Conservation (phyloP, 495 filamentous ascomycete genomes). For the Lasiosphaeria hispida region DNA sequence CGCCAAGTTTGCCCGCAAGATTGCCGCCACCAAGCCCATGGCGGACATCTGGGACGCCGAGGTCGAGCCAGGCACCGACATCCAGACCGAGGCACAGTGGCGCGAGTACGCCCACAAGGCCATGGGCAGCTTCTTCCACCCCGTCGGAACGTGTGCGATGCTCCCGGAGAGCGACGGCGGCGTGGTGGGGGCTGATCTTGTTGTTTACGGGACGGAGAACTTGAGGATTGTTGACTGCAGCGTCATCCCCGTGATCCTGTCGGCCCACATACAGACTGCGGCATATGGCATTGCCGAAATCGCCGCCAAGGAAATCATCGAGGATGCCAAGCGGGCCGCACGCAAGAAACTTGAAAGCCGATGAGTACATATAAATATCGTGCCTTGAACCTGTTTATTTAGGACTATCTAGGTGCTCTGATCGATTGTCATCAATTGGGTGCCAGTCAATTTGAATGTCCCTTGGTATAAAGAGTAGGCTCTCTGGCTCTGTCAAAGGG, state of each 20-base stretch:
- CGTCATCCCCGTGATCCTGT: constrained; percentile 29
- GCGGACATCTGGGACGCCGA: constrained; percentile 22
- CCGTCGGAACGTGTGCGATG: constrained; percentile 49
- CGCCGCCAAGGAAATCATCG: constrained; percentile 45
- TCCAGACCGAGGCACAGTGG: constrained; percentile 24
- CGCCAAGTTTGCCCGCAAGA: constrained; percentile 21
- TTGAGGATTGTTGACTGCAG: constrained; percentile 37
- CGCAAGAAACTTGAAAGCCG: too few relatives aligned
- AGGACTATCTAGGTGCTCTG: too few relatives aligned
- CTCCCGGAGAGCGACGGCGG: constrained; percentile 40
- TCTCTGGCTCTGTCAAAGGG: too few relatives aligned
- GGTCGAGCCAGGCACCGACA: constrained; percentile 26
- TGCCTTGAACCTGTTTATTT: too few relatives aligned
- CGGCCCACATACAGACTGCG: constrained; percentile 35
- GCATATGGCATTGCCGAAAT: constrained; percentile 39
- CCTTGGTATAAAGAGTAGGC: too few relatives aligned
- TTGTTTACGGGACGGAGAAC: constrained; percentile 42
- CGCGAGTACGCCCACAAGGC: constrained; percentile 19
- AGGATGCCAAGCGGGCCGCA: background rate
- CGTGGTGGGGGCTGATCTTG: constrained; percentile 48
- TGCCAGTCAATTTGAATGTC: too few relatives aligned
- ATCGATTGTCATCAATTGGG: too few relatives aligned
- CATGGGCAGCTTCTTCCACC: constrained; percentile 28
- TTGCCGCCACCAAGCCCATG: constrained; percentile 23
- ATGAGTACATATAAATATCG: too few relatives aligned